Evolutionary conservation across 257 asterid species (phyloP).

Genomic region (Solanum appendiculatum): DNA sequence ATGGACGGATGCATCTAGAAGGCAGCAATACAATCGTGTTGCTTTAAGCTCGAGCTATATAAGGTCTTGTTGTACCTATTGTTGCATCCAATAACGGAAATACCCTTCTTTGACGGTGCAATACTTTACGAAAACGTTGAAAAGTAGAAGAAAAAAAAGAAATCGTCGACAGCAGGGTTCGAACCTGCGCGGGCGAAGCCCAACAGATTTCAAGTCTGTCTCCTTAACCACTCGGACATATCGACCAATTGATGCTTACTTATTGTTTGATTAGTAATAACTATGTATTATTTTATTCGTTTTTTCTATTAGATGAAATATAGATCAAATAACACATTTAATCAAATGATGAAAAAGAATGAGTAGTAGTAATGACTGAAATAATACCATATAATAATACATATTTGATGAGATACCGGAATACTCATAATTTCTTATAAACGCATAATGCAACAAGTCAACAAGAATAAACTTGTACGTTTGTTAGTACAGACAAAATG

Average conservation of each 20-base stretch:
- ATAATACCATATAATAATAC: too few species aligned
- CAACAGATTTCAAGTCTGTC: slow-evolving; percentile 86
- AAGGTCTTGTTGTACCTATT: too few species aligned
- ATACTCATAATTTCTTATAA: not conserved
- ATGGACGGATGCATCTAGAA: not conserved
- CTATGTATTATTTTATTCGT: not conserved
- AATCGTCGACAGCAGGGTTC: not conserved
- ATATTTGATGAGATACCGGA: not conserved
- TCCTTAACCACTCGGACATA: slow-evolving; percentile 99
- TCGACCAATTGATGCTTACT: slow-evolving; percentile 6
- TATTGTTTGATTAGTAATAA: fast-evolving
- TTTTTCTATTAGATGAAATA: not conserved
- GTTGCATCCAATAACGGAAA: not conserved
- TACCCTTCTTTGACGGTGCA: not conserved
- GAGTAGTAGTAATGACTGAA: not conserved
- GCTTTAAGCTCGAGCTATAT: too few species aligned
- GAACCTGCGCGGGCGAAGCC: not conserved
- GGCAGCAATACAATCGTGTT: not conserved
- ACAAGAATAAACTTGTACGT: too few species aligned
- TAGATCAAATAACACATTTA: not conserved
- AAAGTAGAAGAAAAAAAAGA: not conserved
- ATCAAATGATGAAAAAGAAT: not conserved
- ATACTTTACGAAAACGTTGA: too few species aligned
- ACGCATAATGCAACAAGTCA: too few species aligned
- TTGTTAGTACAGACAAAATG: too few species aligned